Evolutionary conservation across 129 eudicot species (phyloP), one percentile per base, ranked within the genome.

Genomic region (Lonicera japonica): DNA sequence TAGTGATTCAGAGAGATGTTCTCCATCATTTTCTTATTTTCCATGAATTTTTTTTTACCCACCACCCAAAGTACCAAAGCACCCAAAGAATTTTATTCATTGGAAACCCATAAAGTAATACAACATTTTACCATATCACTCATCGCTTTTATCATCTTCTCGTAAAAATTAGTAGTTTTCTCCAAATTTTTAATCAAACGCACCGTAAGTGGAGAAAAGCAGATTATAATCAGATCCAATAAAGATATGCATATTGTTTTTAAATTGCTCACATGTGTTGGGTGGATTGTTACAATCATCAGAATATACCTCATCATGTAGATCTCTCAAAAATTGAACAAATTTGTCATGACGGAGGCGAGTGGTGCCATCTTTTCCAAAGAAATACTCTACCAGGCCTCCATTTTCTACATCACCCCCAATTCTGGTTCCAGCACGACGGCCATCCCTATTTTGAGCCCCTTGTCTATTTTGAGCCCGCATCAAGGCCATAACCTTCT

Each of bases 401-500:
- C 97, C 90, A 63, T 80, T 76, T 58, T 89, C 97, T 53, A 64
- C 73, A 59, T 61, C 77, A 68, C 70, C 60, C 43, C 83, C 85
- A 43, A 77, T 36, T 60, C 43, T 82, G 52, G 57, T 63, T 29
- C 94, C 94, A 50, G 83, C 73, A 17, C 96, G 87, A 70, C n/a
- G 67, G 58, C 96, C 94, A 68, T 64, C 75, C 64, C 77, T 67
- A 34, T 80, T 83, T 38, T 59, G 53, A 61, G 83, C 81, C 19
- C 94, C 96, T 78, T 89, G 97, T 78, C 97, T 85, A 61, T 85
- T 80, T 38, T 85, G 83, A 73, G 76, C 75, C 45, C 95, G 84
- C 97, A 89, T 89, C 66, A 85, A 70, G 23, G 82, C 75, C 95
- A 89, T 89, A 69, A 89, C 90, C 47, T 82, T 82, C 76, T 82